Base-by-base conservation (phyloP, 306 rosid species). In the Glycine latifolia region DNA sequence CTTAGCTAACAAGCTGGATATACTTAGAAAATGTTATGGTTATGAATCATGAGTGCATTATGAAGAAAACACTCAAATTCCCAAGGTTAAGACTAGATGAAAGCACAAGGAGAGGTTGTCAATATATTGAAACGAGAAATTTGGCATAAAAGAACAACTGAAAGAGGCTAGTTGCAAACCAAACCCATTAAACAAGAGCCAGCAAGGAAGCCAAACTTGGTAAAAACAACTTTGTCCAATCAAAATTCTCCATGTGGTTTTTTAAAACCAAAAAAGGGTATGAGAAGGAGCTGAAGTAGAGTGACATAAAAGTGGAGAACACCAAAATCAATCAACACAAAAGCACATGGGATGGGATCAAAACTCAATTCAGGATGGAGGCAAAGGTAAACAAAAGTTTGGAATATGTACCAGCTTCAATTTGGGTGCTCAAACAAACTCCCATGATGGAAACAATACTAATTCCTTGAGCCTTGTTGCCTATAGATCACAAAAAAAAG, bases 371-470 rank as follows among this genome's bases (percentile, higher is more conserved):
- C 13, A 63, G 10, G 49, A 5, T 33, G 53, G 7, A 12, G 58
- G 5, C 59, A 67, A 77, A 54, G 50, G 48, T 63, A 41, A 33
- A 80, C 8, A 63, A 60, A 37, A 10, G 2, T 0, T 44, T 9
- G 16, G 17, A 58, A 83, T 63, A 75, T 39, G 2, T 66, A 66
- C 65, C 90, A 13, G 82, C 81, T 78, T 71, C 87, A 61, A 79
- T 50, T 59, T 70, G 82, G 71, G 75, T 35, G 41, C 92, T 78
- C 8, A 84, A 76, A 84, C 95, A 89, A 81, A 76, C 16, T 70
- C 95, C 92, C 95, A 91, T 91, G 74, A 9, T 67, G 56, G 68
- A 83, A 39, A 88, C 44, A 62, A 37, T 78, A 66, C 73, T 37
- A 44, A 56, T 55, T 79, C 82, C 69, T 81, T 66, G 75, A 82